phyloP scores from a whole-genome alignment of 2,329 filamentous ascomycete genomes.

The Fusarium odoratissimum region DNA sequence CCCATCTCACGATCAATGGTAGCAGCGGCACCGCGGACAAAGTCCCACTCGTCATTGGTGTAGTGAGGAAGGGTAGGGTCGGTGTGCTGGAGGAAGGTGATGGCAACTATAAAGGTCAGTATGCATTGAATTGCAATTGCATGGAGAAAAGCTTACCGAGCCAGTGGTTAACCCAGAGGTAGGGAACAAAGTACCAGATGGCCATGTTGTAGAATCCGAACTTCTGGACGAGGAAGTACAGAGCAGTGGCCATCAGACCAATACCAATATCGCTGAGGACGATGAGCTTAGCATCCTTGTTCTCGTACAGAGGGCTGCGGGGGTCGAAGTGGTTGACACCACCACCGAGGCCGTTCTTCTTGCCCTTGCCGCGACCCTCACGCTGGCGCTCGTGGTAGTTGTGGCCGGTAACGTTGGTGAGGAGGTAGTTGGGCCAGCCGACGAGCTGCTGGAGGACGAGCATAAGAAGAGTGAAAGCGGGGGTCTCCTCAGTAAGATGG shows the following conservation, averaged over 20 bases:
- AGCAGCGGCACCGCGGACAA: conserved; percentile 90
- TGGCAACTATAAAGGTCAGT: conserved; percentile 77
- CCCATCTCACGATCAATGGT: conserved; percentile 98
- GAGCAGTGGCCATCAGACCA: conserved; percentile 67
- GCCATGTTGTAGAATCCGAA: conserved; percentile 89
- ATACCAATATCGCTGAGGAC: conserved; percentile 87
- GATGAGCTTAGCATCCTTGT: conserved; percentile 89
- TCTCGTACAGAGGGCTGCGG: conserved; percentile 88
- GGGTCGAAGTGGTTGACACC: conserved; percentile 98
- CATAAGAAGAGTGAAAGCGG: conserved; percentile 79
- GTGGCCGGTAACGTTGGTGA: conserved; percentile 95
- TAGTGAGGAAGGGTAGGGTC: conserved; percentile 96
- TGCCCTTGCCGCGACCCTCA: conserved; percentile 94
- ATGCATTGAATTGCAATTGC: neutral
- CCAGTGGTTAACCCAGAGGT: conserved; percentile 99
- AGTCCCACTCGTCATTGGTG: conserved; percentile 87
- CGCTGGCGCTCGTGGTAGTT: conserved; percentile 90
- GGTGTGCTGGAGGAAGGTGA: conserved; percentile 97
- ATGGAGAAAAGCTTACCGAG: conserved; percentile 74
- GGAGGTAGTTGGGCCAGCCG: conserved; percentile 93
- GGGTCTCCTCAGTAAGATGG: conserved; percentile 95
- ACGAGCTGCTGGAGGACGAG: conserved; percentile 87
- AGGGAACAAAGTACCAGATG: conserved; percentile 95
- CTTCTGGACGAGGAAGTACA: conserved; percentile 77
- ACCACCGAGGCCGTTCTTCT: conserved; percentile 81